Evolutionary conservation across 1,139 yeast species (phyloP), one percentile per base, ranked within the genome.

Genomic region (Saccharomyces hybrid): DNA sequence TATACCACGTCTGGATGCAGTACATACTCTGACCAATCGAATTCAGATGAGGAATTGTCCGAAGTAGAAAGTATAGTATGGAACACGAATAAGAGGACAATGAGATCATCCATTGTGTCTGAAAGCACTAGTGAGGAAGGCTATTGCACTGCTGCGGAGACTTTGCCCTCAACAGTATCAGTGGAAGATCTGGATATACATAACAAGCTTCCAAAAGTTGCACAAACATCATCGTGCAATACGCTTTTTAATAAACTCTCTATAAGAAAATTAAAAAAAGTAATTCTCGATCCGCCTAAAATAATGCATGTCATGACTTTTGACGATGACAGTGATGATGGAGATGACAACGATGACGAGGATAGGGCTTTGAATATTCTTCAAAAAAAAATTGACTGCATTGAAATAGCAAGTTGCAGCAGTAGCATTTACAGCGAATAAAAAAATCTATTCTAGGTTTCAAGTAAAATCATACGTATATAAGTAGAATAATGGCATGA

Each of bases 11-110:
- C 44, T 4, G 44, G 44, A 2, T 58, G 55, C n/a, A 51, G 59
- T 11, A 58, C 61, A 41, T 54, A 59, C n/a, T 57, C 64, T 5
- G 64, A 61, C 28, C 60, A 57, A 2, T 58, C 59, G 52, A 62
- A 65, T 49, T 61, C 67, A 4, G 62, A 63, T 23, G 68, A 63
- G 23, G 66, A 59, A 25, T 59, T 61, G 47, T 61, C 66, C 7
- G 63, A 63, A 4, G 3, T 38, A 13, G 44, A 38, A 11, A 38
- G 25, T 23, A 34, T 61, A 4, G 54, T 32, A 8, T 7, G 52
- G 23, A 49, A 34, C 38, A 28, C 42, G 8, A 47, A 34, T 8
- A 52, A 30, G 9, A 27, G 51, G 1, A 44, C 48, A 51, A 11
- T 26, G 30, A 38, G 38, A 5, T 38, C 44, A 38, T 38, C 44